These are phyloP conservation scores for Aspergillus fumigatiaffinis DNA, from an alignment of 2,329 filamentous ascomycete species.

Conservation along the genomic window DNA sequence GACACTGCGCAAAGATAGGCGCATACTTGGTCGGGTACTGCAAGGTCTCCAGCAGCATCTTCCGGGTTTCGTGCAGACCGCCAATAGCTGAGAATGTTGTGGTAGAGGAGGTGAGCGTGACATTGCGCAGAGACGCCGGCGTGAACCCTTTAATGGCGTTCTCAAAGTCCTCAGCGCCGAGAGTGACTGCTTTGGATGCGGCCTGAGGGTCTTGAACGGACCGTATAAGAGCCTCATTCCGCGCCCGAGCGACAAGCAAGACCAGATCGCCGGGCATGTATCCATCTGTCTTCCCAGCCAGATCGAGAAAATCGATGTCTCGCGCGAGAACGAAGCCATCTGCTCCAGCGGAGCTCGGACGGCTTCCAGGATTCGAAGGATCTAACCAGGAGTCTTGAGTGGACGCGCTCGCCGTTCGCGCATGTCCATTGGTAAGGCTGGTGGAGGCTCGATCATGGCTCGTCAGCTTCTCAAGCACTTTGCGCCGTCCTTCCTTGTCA, in stretches of 20 bases:
- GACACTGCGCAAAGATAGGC: slow-evolving; percentile 94
- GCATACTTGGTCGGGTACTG: slow-evolving; percentile 98
- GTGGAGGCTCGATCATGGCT: slow-evolving; percentile 40
- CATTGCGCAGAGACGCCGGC: slow-evolving; percentile 88
- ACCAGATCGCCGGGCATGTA: slow-evolving; percentile 96
- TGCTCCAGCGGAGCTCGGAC: slow-evolving; percentile 40
- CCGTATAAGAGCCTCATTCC: slow-evolving; percentile 88
- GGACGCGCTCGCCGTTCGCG: slow-evolving; percentile 31
- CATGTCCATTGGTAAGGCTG: slow-evolving; percentile 39
- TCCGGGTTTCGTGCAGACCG: slow-evolving; percentile 77
- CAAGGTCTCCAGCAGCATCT: slow-evolving; percentile 88
- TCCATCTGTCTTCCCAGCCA: slow-evolving; percentile 90
- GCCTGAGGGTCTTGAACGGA: slow-evolving; percentile 59
- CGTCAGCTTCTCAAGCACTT: slow-evolving; percentile 77
- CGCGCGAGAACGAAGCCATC: slow-evolving; percentile 70
- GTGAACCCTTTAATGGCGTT: slow-evolving; percentile 87
- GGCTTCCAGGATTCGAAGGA: slow-evolving; percentile 57
- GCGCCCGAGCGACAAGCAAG: slow-evolving; percentile 77
- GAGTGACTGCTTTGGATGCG: slow-evolving; percentile 54
- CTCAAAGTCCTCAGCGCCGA: slow-evolving; percentile 74
- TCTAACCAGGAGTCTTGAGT: slow-evolving; percentile 71
- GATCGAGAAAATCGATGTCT: slow-evolving; percentile 82
- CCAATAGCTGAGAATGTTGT: slow-evolving; percentile 92
- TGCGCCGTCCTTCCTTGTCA: slow-evolving; percentile 81
- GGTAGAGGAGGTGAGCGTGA: slow-evolving; percentile 86